Conservation (phyloP, 2,329 filamentous ascomycete genomes). For the Corniculantispora saksenae region DNA sequence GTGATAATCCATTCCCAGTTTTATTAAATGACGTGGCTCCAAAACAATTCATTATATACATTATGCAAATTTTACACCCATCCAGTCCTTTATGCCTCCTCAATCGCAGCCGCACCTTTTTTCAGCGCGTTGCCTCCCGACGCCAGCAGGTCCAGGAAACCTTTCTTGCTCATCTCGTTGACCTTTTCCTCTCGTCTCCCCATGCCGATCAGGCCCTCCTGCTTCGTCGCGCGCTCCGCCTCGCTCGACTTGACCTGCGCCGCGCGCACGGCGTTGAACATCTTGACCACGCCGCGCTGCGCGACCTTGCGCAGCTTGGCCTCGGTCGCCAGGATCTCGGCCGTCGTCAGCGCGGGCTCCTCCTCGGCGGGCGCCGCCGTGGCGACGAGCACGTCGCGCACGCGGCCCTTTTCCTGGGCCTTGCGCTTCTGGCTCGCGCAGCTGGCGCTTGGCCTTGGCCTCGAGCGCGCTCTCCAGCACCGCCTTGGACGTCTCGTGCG, state of each 20-base stretch:
- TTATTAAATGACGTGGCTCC: conserved; percentile 3
- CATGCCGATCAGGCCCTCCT: conserved; percentile 76
- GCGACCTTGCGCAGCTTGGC: conserved; percentile 81
- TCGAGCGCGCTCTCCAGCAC: conserved; percentile 78
- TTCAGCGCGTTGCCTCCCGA: conserved; percentile 61
- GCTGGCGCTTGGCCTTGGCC: conserved; percentile 73
- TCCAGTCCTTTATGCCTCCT: conserved; percentile 50
- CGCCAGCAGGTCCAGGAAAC: conserved; percentile 88
- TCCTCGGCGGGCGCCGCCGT: conserved; percentile 51
- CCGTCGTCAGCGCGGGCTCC: conserved; percentile 46
- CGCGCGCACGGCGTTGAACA: conserved; percentile 93
- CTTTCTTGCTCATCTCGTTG: conserved; percentile 95
- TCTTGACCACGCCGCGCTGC: conserved; percentile 88
- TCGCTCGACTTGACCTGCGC: conserved; percentile 87
- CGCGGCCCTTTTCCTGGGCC: conserved; percentile 80
- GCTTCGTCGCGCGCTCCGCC: conserved; percentile 68
- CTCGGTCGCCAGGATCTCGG: conserved; percentile 68
- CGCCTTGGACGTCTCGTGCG: conserved; percentile 70
- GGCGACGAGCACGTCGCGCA: conserved; percentile 78
- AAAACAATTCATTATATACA: conserved; percentile 19
- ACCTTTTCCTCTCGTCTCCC: conserved; percentile 81
- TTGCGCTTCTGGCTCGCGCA: conserved; percentile 79
- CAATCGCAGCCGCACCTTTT: conserved; percentile 55
- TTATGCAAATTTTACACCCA: not conserved
- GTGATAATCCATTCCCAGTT: conserved; percentile 17